phyloP scores from a whole-genome alignment of 306 rosid genomes.

The Cicer judaicum region DNA sequence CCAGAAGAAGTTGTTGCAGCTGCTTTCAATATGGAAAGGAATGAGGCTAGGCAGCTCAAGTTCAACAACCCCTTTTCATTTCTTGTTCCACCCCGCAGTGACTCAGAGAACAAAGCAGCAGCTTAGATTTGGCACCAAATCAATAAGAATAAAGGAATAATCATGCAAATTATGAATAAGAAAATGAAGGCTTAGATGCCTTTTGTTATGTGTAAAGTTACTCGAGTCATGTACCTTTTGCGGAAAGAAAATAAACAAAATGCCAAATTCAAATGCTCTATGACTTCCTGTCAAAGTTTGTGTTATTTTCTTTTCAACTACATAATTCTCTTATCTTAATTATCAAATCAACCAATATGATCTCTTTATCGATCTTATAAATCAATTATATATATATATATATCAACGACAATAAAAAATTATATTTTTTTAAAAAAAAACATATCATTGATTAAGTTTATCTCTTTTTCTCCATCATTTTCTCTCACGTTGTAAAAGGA shows the following conservation, averaged over 20 bases:
- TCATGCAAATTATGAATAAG: conserved; percentile 29
- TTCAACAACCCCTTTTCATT: conserved; percentile 43
- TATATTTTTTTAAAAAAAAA: too few relatives aligned
- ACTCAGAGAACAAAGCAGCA: conserved; percentile 19
- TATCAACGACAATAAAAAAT: too few relatives aligned
- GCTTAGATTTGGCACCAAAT: conserved; percentile 20
- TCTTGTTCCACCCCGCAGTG: conserved; percentile 44
- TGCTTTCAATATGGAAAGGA: conserved; percentile 40
- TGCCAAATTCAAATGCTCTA: background rate
- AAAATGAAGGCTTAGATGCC: conserved; percentile 41
- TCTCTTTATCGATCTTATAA: too few relatives aligned
- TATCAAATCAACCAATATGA: too few relatives aligned
- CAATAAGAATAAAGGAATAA: background rate
- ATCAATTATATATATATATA: too few relatives aligned
- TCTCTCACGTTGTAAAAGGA: too few relatives aligned
- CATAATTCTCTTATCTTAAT: too few relatives aligned
- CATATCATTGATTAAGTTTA: too few relatives aligned
- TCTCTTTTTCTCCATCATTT: too few relatives aligned
- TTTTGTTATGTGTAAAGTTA: conserved; percentile 3
- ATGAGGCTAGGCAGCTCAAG: conserved; percentile 55
- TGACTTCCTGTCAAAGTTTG: background rate
- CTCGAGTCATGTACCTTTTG: conserved; percentile 16
- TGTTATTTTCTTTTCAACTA: too few relatives aligned
- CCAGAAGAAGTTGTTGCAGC: conserved; percentile 57
- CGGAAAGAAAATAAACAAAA: conserved; percentile 32